A percentile compares a stretch with the other conserved stretches of the same genome.
Conservation (phyloP, 1,284 basidiomycete species). For the Puccinia triticina region DNA sequence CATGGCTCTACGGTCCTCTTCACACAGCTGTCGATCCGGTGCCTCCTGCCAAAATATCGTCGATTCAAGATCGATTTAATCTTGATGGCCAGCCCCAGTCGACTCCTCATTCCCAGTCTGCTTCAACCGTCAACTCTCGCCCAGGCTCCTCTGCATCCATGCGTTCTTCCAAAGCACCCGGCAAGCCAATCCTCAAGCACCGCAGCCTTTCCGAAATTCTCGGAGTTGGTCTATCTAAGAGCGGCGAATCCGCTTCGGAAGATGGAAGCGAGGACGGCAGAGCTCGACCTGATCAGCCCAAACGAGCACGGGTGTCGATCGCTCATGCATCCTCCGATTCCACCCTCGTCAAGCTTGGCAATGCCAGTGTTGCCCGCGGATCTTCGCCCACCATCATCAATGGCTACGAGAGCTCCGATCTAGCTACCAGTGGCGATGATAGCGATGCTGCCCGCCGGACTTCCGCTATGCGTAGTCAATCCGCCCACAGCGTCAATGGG, state of each 20-base stretch:
- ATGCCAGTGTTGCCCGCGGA: slow-evolving; percentile 50
- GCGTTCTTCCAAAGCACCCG: slow-evolving; percentile 39
- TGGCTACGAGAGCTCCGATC: slow-evolving; percentile 52
- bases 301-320: slow-evolving; percentile 37
- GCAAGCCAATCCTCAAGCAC: slow-evolving; percentile 93
- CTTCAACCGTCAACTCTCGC: slow-evolving; percentile 59
- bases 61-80: slow-evolving; percentile 65
- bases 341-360: slow-evolving; percentile 53
- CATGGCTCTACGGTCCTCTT: slow-evolving; percentile 96
- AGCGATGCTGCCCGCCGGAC: slow-evolving; percentile 48
- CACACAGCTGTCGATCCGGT: slow-evolving; percentile 82
- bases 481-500: slow-evolving; percentile 35
- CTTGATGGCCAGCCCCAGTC: slow-evolving; percentile 60
- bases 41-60: slow-evolving; percentile 64
- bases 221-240: slow-evolving; percentile 58
- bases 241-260: slow-evolving; percentile 63
- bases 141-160: slow-evolving; percentile 26
- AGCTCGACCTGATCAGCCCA: slow-evolving; percentile 45
- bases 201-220: slow-evolving; percentile 90
- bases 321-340: slow-evolving; percentile 54
- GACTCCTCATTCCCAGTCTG: slow-evolving; percentile 59
- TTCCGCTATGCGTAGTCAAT: slow-evolving; percentile 57
- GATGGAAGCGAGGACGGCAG: slow-evolving; percentile 58
- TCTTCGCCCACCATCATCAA: slow-evolving; percentile 52
- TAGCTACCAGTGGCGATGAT: slow-evolving; percentile 58